Conservation (phyloP, 352 stramenopile species). For the Phytophthora vignae region DNA sequence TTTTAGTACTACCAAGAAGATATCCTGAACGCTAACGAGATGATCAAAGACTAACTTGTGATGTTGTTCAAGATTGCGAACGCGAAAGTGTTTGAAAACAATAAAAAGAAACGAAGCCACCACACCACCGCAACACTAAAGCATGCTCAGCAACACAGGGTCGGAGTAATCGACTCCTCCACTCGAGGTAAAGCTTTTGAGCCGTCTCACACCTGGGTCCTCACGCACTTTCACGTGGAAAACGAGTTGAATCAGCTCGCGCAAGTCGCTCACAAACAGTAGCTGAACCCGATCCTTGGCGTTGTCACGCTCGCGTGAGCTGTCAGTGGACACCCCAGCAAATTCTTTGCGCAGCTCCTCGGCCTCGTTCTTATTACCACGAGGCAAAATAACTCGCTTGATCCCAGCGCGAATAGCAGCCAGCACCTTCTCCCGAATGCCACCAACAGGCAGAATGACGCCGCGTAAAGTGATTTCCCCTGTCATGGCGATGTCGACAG, state of each 20-base stretch:
- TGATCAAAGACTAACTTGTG: conserved; percentile 18
- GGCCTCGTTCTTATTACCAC: conserved; percentile 77
- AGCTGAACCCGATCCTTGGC: conserved; percentile 52
- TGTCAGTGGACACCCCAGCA: conserved; percentile 28
- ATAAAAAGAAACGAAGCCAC: conserved; percentile 30
- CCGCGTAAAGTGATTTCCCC: conserved; percentile 90
- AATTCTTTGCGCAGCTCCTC: conserved; percentile 78
- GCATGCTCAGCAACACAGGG: conserved; percentile 56
- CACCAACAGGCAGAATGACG: conserved; percentile 91
- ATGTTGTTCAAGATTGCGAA: conserved; percentile 25
- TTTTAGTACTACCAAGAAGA: conserved; percentile 13
- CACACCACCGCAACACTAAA: conserved; percentile 33
- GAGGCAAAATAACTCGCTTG: conserved; percentile 79
- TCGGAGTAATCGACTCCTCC: conserved; percentile 35
- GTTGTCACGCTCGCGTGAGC: conserved; percentile 26
- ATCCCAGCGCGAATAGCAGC: conserved; percentile 88
- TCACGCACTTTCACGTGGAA: conserved; percentile 72
- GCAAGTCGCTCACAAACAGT: conserved; percentile 76
- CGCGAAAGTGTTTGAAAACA: conserved; percentile 20
- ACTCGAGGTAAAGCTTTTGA: conserved; percentile 7
- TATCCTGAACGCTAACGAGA: conserved; percentile 19
- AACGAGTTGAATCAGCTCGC: conserved; percentile 68
- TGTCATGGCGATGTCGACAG: conserved; percentile 88
- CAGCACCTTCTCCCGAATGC: conserved; percentile 92
- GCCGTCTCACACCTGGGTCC: conserved; percentile 34